Base-by-base conservation (phyloP, 73 alveolate genomes). In the Uronychia binucleata region DNA sequence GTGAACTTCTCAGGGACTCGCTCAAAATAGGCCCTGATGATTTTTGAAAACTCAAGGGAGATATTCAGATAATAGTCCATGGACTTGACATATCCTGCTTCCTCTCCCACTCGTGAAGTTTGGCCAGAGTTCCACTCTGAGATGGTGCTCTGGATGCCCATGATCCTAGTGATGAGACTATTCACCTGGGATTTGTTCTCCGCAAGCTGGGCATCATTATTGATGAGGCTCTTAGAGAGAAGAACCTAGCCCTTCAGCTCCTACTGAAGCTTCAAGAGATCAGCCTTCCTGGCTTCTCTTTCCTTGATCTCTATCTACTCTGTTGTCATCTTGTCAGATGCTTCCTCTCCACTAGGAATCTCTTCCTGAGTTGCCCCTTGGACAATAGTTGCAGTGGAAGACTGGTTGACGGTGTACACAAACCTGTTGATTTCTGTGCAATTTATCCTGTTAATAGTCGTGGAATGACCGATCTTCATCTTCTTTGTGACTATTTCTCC, bases 41-140 rank as follows among this genome's bases (percentile, higher is more conserved):
- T 74, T 80, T 83, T 83, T 1, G 90, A 59, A 59, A 83, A 83
- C 26, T 83, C 90, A 1, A 78, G 25, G 8, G 90, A 1, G 25
- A 83, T 75, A 1, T 14, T 34, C 78, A 75, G 30, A 31, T 83
- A 83, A 76, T 75, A 83, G 29, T 83, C 90, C 13, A 83, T 46
- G 5, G 67, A 46, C 19, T 46, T 46, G 67, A 46, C 67, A 46
- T 46, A 46, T 5, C n/a, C 19, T 46, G 67, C 67, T 46, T 5
- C 5, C 67, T 46, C 19, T 19, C 19, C 19, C 19, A 19, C 67
- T 11, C 5, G 67, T 46, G 67, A 11, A 19, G 67, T 46, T 46
- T 46, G n/a, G 19, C 5, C 67, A 11, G 67, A 46, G 19, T 46
- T 46, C 67, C 67, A 46, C 19, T 46, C 67, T 11, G 67, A 11